Evolutionary conservation across 1,284 basidiomycete species (phyloP).

Genomic region (Pseudomicrostroma phylloplanum): DNA sequence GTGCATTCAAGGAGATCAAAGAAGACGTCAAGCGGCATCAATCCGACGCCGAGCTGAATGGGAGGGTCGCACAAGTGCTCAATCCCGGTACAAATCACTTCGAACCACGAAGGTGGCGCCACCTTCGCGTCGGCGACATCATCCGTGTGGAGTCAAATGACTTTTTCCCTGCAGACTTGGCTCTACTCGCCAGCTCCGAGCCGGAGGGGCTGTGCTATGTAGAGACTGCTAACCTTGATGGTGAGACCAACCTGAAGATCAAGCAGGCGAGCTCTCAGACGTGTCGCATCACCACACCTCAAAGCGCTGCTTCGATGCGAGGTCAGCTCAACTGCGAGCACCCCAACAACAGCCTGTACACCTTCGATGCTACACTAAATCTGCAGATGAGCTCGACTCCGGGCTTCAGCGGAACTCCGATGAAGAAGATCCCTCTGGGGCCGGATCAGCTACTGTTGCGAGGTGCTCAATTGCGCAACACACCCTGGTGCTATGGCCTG

Average conservation of each 20-base stretch:
- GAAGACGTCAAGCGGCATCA: slow-evolving; percentile 97
- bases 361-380: slow-evolving; percentile 76
- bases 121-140: slow-evolving; percentile 84
- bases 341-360: slow-evolving; percentile 95
- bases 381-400: slow-evolving; percentile 38
- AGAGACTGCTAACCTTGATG: slow-evolving; percentile 94
- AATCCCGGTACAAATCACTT: slow-evolving; percentile 62
- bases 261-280: slow-evolving; percentile 88
- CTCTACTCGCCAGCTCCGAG: slow-evolving; percentile 82
- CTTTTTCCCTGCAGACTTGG: slow-evolving; percentile 91
- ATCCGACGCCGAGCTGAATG: slow-evolving; percentile 86
- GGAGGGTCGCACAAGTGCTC: slow-evolving; percentile 73
- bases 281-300: slow-evolving; percentile 68
- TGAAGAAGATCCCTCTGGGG: slow-evolving; percentile 66
- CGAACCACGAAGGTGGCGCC: slow-evolving; percentile 73
- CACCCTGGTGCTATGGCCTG: slow-evolving; percentile 90
- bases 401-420: slow-evolving; percentile 43
- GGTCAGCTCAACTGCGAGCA: slow-evolving; percentile 87
- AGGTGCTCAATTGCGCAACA: slow-evolving; percentile 92
- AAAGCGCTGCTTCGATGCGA: slow-evolving; percentile 65
- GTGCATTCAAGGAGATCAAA: slow-evolving; percentile 92
- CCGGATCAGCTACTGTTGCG: slow-evolving; percentile 90
- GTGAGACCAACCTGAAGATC: slow-evolving; percentile 98
- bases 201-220: slow-evolving; percentile 96
- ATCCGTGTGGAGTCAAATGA: slow-evolving; percentile 84